Evolutionary conservation across 257 asterid species (phyloP).

Genomic region (Solanum pimpinellifolium): DNA sequence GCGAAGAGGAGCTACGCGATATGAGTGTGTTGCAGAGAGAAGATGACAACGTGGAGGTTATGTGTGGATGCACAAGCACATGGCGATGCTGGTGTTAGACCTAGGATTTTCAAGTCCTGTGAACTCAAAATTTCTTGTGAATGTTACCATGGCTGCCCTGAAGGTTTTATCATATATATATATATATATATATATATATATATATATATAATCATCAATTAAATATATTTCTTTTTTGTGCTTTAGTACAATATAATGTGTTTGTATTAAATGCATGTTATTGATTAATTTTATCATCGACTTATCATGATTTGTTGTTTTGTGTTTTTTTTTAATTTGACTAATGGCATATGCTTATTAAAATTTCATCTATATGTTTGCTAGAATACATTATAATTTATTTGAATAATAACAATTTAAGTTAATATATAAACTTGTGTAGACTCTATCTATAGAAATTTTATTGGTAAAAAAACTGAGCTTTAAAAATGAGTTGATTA

Average conservation of each 20-base stretch:
- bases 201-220: too few species aligned
- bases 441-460: not conserved
- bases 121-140: conserved; percentile 36
- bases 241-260: too few species aligned
- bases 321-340: too few species aligned
- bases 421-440: not conserved
- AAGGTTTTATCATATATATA: too few species aligned
- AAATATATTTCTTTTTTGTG: too few species aligned
- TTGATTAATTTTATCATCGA: not conserved
- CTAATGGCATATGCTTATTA: too few species aligned
- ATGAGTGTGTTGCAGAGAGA: conserved; percentile 18
- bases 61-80: conserved; percentile 45
- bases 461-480: not conserved
- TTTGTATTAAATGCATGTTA: not conserved
- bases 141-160: conserved; percentile 9
- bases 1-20: conserved; percentile 20
- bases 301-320: not conserved
- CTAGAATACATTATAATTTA: not conserved
- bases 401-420: not conserved
- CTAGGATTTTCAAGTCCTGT: conserved; percentile 35
- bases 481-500: not conserved
- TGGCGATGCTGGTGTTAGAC: conserved; percentile 39
- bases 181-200: too few species aligned
- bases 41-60: conserved; percentile 36
- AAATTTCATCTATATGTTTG: not conserved